Conservation (phyloP, 2,329 filamentous ascomycete species). For the Cladosporium colombiae region DNA sequence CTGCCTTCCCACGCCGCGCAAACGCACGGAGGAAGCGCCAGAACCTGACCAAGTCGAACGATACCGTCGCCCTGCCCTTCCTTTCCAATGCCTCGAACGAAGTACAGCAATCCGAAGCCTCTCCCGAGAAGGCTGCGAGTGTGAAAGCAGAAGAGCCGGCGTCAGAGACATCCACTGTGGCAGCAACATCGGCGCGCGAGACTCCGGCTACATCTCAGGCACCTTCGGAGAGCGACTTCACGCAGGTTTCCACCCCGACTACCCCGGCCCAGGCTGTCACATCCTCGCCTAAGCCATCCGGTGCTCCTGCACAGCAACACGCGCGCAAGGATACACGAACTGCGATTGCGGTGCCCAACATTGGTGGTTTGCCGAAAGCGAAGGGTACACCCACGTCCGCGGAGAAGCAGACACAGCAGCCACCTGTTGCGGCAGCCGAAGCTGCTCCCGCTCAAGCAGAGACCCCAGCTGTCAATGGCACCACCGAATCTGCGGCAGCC, state of each 20-base stretch:
- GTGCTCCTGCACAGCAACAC: conserved; percentile 31
- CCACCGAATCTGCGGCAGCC: conserved; percentile 25
- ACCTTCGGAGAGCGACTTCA: conserved; percentile 56
- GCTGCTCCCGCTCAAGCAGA: neutral
- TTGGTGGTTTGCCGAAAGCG: conserved; percentile 50
- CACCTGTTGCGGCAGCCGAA: neutral
- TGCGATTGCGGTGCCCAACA: conserved; percentile 54
- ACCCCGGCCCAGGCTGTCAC: conserved; percentile 40
- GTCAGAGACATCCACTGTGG: conserved; percentile 48
- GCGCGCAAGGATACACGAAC: conserved; percentile 46
- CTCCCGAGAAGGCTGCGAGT: neutral
- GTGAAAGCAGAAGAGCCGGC: conserved; percentile 32
- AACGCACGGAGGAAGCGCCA: conserved; percentile 48
- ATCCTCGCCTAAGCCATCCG: conserved; percentile 36
- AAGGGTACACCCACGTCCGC: conserved; percentile 42
- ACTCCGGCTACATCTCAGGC: conserved; percentile 61
- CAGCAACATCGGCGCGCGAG: conserved; percentile 51
- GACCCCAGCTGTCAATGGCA: conserved; percentile 1
- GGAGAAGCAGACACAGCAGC: conserved; percentile 32
- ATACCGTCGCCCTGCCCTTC: conserved; percentile 52
- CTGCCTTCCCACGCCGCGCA: conserved; percentile 55
- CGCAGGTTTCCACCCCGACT: conserved; percentile 50
- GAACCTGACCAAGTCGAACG: conserved; percentile 41
- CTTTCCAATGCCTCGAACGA: conserved; percentile 14
- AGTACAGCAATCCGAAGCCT: conserved; percentile 6